Base-by-base conservation (phyloP, 2,329 filamentous ascomycete species). In the Phialophora macrospora region DNA sequence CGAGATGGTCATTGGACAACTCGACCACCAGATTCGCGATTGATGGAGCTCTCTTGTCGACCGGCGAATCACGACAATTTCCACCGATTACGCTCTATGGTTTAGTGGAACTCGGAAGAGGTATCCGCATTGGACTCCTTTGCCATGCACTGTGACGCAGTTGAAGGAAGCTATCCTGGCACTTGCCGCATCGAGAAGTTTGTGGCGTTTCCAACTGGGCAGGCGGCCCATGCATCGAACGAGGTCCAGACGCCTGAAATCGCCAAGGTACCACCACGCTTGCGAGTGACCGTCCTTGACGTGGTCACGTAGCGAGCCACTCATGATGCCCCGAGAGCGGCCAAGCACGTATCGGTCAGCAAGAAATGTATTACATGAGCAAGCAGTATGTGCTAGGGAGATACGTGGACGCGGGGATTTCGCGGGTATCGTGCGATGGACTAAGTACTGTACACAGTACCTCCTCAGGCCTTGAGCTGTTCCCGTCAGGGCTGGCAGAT, bases 331-430 rank as follows among this genome's bases (percentile, higher is more conserved):
- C 12, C 41, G 12, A 49, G 38, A 41, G 28, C 22, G 20, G 60
- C 49, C 59, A 65, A 63, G 46, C 26, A 14, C 24, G 12, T 48
- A 68, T 68, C 64, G 62, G 64, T 70, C 63, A 70, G 68, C 68
- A 67, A 57, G 65, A 64, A 64, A 49, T 48, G 52, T 64, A 61
- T 67, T 67, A 67, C 65, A 67, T 67, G 65, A 67, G 57, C 65
- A 58, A 58, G 32, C 26, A 38, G 49, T 4, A 44, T 11, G 28
- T 44, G 51, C 41, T 44, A 34, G 51, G 51, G 34, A 51, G 41
- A 41, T 17, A 24, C 14, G 12, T 20, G 46, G 32, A 26, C 24
- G 28, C n/a, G 46, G 56, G 56, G 41, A 20, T 49, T 28, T 41
- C 28, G 48, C 24, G 8, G 24, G 17, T 52, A 28, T 54, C 51